These are phyloP conservation scores for Luzula sylvatica DNA, from an alignment of 176 grass and related monocot species.

Conservation along the genomic window DNA sequence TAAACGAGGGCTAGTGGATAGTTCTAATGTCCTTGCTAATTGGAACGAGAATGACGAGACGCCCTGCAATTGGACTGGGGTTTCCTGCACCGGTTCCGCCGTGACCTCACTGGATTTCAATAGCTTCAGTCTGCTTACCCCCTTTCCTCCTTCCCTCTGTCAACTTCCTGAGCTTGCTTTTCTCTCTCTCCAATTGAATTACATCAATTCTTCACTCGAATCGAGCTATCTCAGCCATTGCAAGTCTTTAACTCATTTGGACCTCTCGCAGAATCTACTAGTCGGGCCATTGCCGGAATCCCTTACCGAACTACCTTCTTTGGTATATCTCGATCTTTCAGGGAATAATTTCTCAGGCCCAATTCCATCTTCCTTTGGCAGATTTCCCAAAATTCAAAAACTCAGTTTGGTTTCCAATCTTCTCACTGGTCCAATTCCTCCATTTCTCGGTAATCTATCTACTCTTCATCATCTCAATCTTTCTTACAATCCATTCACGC, in stretches of 20 bases:
- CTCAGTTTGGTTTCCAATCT: conserved; percentile 61
- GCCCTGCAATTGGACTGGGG: conserved; percentile 62
- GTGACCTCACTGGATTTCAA: conserved; percentile 30
- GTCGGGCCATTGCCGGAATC: conserved; percentile 61
- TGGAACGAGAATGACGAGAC: conserved; percentile 40
- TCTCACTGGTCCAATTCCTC: conserved; percentile 42
- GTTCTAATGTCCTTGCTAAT: neutral
- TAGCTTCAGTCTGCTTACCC: conserved; percentile 16
- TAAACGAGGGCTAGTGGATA: conserved; percentile 45
- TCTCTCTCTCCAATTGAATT: conserved; percentile 44
- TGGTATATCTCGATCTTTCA: conserved; percentile 38
- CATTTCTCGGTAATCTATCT: conserved; percentile 34
- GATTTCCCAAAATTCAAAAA: conserved; percentile 34
- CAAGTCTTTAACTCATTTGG: conserved; percentile 29
- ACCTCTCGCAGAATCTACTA: conserved; percentile 50
- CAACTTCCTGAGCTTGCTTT: conserved; percentile 33
- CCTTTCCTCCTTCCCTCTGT: conserved; percentile 71
- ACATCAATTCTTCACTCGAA: conserved; percentile 49
- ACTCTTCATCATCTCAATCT: conserved; percentile 75
- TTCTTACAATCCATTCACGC: conserved; percentile 56
- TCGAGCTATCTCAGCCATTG: conserved; percentile 8
- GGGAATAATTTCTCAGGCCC: conserved; percentile 69
- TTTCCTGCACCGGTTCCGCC: conserved; percentile 25
- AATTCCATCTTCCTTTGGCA: conserved; percentile 50
- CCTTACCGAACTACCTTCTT: conserved; percentile 40